phyloP scores from a whole-genome alignment of 2,329 filamentous ascomycete species.

The Botrytis porri region DNA sequence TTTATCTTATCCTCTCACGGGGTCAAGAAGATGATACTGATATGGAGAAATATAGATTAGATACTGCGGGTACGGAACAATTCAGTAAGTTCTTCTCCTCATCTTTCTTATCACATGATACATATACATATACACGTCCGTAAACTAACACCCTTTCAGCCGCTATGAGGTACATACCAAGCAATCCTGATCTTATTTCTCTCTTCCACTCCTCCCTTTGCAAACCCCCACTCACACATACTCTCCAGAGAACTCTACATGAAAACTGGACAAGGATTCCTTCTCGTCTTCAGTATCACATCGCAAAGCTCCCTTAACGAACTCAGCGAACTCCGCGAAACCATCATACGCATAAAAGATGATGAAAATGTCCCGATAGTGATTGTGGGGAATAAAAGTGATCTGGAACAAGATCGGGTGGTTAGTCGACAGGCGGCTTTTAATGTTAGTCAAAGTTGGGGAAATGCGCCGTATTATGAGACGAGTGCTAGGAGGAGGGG shows the following conservation, averaged over 20 bases:
- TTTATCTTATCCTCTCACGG: slow-evolving; percentile 16
- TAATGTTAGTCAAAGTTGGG: slow-evolving; percentile 65
- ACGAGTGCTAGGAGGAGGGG: slow-evolving; percentile 62
- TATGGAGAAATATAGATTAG: slow-evolving; percentile 47
- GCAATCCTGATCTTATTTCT: no score
- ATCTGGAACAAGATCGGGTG: slow-evolving; percentile 68
- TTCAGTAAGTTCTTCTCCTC: slow-evolving; percentile 59
- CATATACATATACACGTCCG: neutral
- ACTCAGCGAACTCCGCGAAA: slow-evolving; percentile 67
- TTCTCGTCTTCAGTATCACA: slow-evolving; percentile 73
- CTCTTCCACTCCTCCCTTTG: no score
- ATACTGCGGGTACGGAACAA: slow-evolving; percentile 73
- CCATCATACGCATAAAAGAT: slow-evolving; percentile 72
- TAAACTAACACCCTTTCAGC: slow-evolving; percentile 40
- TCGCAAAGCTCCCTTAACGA: slow-evolving; percentile 66
- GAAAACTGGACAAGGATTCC: slow-evolving; percentile 73
- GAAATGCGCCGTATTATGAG: slow-evolving; percentile 71
- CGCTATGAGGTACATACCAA: slow-evolving; percentile 51
- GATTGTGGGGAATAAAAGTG: slow-evolving; percentile 71
- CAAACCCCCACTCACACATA: neutral
- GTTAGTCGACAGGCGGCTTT: slow-evolving; percentile 65
- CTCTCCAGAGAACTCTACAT: slow-evolving; percentile 65
- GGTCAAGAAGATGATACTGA: slow-evolving; percentile 22
- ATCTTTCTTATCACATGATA: slow-evolving; percentile 27
- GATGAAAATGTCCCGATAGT: slow-evolving; percentile 68